Percentiles rank a stretch among this genome's conserved stretches.
Conservation (phyloP, 2,329 filamentous ascomycete genomes). For the Intubia oerlemansii region DNA sequence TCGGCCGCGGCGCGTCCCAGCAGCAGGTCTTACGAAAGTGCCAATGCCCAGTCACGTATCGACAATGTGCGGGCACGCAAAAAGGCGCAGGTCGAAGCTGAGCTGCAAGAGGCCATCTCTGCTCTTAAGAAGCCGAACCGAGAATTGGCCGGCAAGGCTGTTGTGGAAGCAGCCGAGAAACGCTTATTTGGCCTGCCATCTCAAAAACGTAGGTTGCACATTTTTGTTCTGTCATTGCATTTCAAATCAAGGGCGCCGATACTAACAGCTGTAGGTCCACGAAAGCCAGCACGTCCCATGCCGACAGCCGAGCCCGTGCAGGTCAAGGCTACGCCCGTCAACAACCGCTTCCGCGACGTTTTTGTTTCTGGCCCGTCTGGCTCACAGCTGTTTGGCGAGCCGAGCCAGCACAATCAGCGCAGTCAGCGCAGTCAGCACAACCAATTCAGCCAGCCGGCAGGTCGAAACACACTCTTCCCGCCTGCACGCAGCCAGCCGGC, state of each 20-base stretch:
- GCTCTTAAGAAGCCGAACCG: constrained; percentile 58
- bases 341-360: constrained; percentile 30
- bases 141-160: constrained; percentile 41
- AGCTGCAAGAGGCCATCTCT: constrained; percentile 53
- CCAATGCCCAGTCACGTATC: too few relatives aligned
- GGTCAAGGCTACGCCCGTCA: constrained; percentile 36
- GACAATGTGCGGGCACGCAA: constrained; percentile 38
- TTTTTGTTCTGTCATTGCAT: too few relatives aligned
- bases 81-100: constrained; percentile 45
- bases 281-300: constrained; percentile 23
- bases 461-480: too few relatives aligned
- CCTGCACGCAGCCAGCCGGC: background rate
- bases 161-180: constrained; percentile 45
- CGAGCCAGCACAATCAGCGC: too few relatives aligned
- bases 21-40: too few relatives aligned
- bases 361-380: constrained; percentile 13
- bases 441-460: too few relatives aligned
- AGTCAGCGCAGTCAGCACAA: too few relatives aligned
- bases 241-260: background rate
- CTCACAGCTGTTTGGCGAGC: constrained; percentile 2
- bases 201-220: constrained; percentile 23
- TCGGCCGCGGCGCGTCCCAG: too few relatives aligned
- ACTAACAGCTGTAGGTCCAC: constrained; percentile 7
- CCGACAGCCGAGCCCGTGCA: constrained; percentile 18
- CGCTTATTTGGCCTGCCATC: constrained; percentile 24